A percentile compares a stretch with the other conserved stretches of the same genome.
Evolutionary conservation across 2,329 filamentous ascomycete species (phyloP).

Genomic region (Chrysoporthe puriensis): DNA sequence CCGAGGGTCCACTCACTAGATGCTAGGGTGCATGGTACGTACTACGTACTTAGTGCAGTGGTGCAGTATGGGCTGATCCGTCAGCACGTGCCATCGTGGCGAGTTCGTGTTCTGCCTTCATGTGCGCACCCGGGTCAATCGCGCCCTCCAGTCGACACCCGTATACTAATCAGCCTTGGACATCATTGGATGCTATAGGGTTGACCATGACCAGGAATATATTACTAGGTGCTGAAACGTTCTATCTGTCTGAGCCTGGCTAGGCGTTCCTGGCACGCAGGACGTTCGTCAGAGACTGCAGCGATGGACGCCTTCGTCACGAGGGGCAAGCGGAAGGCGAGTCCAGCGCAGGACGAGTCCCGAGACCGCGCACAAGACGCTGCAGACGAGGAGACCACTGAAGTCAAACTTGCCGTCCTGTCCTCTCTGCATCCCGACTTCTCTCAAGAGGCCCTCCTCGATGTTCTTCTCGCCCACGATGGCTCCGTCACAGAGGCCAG

Average conservation of each 20-base stretch:
- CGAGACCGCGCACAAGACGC: slow-evolving; percentile 33
- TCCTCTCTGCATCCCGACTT: slow-evolving; percentile 72
- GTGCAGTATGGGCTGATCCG: neutral
- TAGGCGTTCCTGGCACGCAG: neutral
- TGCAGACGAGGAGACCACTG: slow-evolving; percentile 73
- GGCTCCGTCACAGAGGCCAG: slow-evolving; percentile 74
- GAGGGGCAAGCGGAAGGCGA: slow-evolving; percentile 55
- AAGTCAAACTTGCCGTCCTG: slow-evolving; percentile 84
- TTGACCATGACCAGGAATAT: neutral
- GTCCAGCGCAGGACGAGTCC: slow-evolving; percentile 28
- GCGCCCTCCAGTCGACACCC: slow-evolving; percentile 19
- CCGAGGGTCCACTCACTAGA: neutral
- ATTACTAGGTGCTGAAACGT: neutral
- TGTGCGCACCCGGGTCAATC: neutral
- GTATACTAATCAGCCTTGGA: neutral
- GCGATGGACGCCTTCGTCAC: slow-evolving; percentile 63
- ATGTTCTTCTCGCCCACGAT: slow-evolving; percentile 75
- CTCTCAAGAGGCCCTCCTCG: slow-evolving; percentile 71
- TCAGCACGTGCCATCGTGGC: slow-evolving; percentile 28
- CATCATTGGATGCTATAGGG: neutral
- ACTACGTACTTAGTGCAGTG: too few species aligned
- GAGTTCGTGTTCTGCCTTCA: slow-evolving; percentile 13
- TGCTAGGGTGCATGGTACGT: too few species aligned
- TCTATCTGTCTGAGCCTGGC: slow-evolving; percentile 3
- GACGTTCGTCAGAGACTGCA: neutral